phyloP scores from a whole-genome alignment of 345 rosid genomes.

The Hirschfeldia incana region DNA sequence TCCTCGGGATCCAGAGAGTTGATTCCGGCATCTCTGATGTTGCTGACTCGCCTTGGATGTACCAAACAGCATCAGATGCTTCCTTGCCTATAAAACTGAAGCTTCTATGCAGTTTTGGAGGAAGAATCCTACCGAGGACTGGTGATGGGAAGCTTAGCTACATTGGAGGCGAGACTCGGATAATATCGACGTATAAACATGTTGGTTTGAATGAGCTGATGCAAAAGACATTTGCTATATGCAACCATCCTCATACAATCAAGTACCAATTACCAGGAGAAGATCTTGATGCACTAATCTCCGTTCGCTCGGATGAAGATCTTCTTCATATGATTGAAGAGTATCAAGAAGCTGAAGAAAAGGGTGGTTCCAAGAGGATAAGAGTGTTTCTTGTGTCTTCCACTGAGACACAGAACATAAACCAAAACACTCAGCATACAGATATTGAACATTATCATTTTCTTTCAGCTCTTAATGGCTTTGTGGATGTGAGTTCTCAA shows the following conservation, averaged over 20 bases:
- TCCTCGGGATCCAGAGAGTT: conserved; percentile 43
- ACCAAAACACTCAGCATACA: conserved; percentile 34
- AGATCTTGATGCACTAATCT: conserved; percentile 88
- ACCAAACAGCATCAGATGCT: conserved; percentile 38
- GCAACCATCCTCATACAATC: conserved; percentile 70
- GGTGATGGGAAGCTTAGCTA: conserved; percentile 83
- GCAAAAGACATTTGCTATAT: conserved; percentile 63
- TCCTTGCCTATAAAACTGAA: conserved; percentile 51
- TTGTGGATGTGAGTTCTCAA: conserved; percentile 53
- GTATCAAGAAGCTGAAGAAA: conserved; percentile 63
- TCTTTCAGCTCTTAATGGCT: conserved; percentile 69
- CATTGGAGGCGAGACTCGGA: conserved; percentile 89
- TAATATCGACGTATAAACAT: conserved; percentile 56
- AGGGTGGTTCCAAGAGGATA: conserved; percentile 66
- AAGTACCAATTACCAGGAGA: conserved; percentile 94
- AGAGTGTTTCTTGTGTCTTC: conserved; percentile 63
- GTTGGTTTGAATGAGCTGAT: conserved; percentile 61
- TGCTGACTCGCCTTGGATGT: conserved; percentile 46
- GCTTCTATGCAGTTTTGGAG: conserved; percentile 86
- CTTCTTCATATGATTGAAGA: conserved; percentile 83
- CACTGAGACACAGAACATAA: conserved; percentile 35
- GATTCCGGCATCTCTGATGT: conserved; percentile 51
- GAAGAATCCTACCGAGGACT: conserved; percentile 77
- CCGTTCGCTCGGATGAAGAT: conserved; percentile 85
- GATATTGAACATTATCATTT: conserved; percentile 55